A percentile compares a stretch with the other conserved stretches of the same genome.
These are phyloP conservation scores for Cytospora piceicola DNA, from an alignment of 2,329 filamentous ascomycete species.

Conservation along the genomic window DNA sequence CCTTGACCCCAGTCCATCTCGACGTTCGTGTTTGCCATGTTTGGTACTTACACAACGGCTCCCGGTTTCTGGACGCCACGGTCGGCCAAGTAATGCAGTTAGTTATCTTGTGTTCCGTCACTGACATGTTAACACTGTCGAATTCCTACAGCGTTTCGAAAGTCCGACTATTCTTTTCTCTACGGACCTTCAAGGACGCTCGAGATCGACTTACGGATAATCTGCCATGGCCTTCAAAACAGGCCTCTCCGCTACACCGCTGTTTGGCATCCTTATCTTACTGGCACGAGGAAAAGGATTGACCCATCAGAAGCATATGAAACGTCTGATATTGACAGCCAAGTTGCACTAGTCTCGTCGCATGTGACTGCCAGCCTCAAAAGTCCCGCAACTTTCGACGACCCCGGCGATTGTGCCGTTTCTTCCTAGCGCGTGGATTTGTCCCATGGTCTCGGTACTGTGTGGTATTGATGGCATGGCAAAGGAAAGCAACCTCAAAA, in stretches of 20 bases:
- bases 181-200: neutral
- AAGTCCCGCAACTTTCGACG: neutral
- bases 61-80: neutral
- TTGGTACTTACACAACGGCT: neutral
- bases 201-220: neutral
- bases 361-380: conserved; percentile 10
- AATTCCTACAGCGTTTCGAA: neutral
- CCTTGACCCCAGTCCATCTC: neutral
- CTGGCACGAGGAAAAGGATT: neutral
- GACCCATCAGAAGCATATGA: conserved; percentile 4
- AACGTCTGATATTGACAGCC: neutral
- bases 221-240: neutral
- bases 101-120: neutral
- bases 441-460: neutral
- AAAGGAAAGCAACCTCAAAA: neutral
- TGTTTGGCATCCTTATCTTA: conserved; percentile 6
- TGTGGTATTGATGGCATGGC: neutral
- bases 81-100: neutral
- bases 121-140: neutral
- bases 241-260: conserved; percentile 22
- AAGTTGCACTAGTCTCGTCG: neutral
- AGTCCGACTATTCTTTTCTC: neutral
- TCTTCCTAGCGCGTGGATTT: neutral
- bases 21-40: neutral
- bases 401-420: neutral